Percentiles rank a stretch among this genome's conserved stretches.
Evolutionary conservation across 1,284 basidiomycete genomes (phyloP).

Genomic region (Cutaneotrichosporon sp.): DNA sequence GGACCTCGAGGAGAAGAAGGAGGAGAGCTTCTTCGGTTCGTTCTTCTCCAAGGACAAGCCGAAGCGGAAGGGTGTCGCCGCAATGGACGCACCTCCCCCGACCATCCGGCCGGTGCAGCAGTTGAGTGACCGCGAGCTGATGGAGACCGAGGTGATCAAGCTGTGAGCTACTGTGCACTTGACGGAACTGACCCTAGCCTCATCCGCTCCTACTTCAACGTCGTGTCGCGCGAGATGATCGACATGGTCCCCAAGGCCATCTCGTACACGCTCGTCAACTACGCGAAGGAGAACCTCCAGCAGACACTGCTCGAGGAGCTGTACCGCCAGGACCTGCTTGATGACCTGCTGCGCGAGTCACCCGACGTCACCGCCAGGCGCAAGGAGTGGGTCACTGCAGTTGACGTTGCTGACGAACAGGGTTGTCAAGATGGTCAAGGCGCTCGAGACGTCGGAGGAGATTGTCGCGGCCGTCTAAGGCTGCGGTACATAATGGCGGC

Average conservation of each 20-base stretch:
- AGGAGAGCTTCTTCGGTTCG: conserved; percentile 89
- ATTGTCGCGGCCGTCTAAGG: conserved; percentile 19
- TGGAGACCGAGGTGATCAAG: conserved; percentile 98
- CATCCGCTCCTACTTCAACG: conserved; percentile 92
- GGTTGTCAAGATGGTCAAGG: conserved; percentile 15
- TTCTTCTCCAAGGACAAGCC: conserved; percentile 71
- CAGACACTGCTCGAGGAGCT: conserved; percentile 43
- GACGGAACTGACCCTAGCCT: conserved; percentile 55
- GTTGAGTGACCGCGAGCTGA: conserved; percentile 89
- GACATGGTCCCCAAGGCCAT: conserved; percentile 99
- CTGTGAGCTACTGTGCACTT: conserved; percentile 59
- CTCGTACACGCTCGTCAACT: conserved; percentile 85
- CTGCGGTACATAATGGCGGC: neutral
- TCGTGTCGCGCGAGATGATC: conserved; percentile 98
- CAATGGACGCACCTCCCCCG: conserved; percentile 90
- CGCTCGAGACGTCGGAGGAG: conserved; percentile 15
- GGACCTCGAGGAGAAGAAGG: conserved; percentile 83
- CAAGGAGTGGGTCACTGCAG: conserved; percentile 12
- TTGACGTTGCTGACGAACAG: neutral
- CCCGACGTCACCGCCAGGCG: conserved; percentile 51
- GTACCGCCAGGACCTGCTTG: conserved; percentile 76
- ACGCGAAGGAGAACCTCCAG: conserved; percentile 70
- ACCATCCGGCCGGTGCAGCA: conserved; percentile 76
- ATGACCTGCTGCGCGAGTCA: conserved; percentile 88
- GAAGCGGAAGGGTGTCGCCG: conserved; percentile 72